Conservation (phyloP, 352 stramenopile genomes). For the Pythium brassicae region DNA sequence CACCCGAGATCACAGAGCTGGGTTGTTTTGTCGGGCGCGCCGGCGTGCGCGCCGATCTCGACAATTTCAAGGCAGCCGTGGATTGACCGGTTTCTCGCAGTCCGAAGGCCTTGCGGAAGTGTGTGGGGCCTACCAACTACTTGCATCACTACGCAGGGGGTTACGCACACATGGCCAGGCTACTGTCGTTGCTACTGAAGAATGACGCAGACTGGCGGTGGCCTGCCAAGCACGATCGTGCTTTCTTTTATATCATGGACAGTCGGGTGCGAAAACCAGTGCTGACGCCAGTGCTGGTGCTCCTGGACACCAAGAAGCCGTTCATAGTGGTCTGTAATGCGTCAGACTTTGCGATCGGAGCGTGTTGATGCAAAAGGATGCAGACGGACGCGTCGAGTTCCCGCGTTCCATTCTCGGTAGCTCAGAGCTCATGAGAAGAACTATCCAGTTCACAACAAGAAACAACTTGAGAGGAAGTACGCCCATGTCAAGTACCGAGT, state of each 20-base stretch:
- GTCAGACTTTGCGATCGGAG: slow-evolving; percentile 21
- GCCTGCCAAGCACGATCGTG: slow-evolving; percentile 6
- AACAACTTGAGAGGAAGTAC: slow-evolving; percentile 21
- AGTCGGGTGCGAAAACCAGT: background rate
- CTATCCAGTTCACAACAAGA: background rate
- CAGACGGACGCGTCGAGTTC: background rate
- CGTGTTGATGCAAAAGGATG: background rate
- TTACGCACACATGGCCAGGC: slow-evolving; percentile 6
- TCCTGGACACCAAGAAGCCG: slow-evolving; percentile 4
- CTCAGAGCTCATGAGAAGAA: slow-evolving; percentile 19
- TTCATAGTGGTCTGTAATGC: slow-evolving; percentile 19
- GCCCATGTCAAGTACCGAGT: slow-evolving; percentile 24
- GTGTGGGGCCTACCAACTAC: slow-evolving; percentile 17
- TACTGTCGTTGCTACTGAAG: slow-evolving; percentile 16
- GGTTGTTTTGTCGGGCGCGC: background rate
- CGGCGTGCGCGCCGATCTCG: slow-evolving; percentile 11
- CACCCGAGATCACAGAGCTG: background rate
- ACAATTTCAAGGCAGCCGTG: slow-evolving; percentile 13
- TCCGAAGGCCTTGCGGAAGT: slow-evolving; percentile 12
- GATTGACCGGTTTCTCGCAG: slow-evolving; percentile 2
- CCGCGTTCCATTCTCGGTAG: slow-evolving; percentile 19
- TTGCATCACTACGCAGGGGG: slow-evolving; percentile 19
- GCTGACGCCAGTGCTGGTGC: slow-evolving; percentile 12
- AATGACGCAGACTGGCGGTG: slow-evolving; percentile 9
- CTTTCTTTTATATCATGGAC: slow-evolving; percentile 15